These are phyloP conservation scores for Hyphodiscus sp. DNA, from an alignment of 2,329 filamentous ascomycete species.

Conservation along the genomic window DNA sequence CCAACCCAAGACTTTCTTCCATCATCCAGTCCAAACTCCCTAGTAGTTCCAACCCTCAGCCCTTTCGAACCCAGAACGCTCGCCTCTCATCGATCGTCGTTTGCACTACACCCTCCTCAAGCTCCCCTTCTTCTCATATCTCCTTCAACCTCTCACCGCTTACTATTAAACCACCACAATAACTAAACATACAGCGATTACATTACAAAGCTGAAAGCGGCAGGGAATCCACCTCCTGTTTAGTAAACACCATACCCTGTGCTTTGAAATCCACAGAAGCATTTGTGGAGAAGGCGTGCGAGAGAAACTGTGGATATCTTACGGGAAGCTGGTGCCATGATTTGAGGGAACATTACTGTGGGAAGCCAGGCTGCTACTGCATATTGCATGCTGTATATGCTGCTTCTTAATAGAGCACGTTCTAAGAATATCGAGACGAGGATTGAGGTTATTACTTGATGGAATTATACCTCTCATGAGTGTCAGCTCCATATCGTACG, in stretches of 20 bases:
- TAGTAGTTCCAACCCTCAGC: not conserved
- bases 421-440: slow-evolving; percentile 29
- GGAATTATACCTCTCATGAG: too few relatives aligned
- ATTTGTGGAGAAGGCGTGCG: too few relatives aligned
- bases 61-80: not conserved
- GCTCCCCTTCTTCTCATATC: not conserved
- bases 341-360: slow-evolving; percentile 31
- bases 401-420: slow-evolving; percentile 28
- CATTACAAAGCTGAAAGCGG: slow-evolving; percentile 12
- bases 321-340: slow-evolving; percentile 29
- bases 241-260: not conserved
- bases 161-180: slow-evolving; percentile 5
- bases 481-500: too few relatives aligned
- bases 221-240: slow-evolving; percentile 10
- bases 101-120: not conserved
- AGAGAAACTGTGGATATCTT: slow-evolving; percentile 2
- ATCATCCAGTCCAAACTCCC: not conserved
- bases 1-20: not conserved
- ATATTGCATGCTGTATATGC: slow-evolving; percentile 31
- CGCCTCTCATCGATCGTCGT: not conserved
- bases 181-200: slow-evolving; percentile 9
- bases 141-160: not conserved
- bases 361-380: slow-evolving; percentile 29
- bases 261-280: not conserved
- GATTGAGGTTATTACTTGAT: not conserved